Evolutionary conservation across 2,329 filamentous ascomycete genomes (phyloP).

Genomic region (Fusarium floridanum): DNA sequence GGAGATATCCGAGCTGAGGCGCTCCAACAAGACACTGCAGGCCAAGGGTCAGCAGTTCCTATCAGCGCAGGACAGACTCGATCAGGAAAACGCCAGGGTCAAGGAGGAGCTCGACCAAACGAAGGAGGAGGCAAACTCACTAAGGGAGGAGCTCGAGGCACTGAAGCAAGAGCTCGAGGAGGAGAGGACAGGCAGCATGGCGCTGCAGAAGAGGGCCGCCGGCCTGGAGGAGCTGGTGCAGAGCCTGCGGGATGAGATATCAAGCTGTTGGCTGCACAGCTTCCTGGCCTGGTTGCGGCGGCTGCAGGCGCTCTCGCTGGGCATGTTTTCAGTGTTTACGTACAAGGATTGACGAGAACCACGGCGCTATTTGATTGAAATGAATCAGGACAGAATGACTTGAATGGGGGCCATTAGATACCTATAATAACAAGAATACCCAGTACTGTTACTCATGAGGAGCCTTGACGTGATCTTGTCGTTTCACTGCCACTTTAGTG

Average conservation of each 20-base stretch:
- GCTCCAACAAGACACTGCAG: not conserved
- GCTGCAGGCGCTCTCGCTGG: not conserved
- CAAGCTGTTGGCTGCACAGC: not conserved
- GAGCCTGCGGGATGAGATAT: not conserved
- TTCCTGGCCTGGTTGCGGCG: not conserved
- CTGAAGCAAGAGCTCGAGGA: not conserved
- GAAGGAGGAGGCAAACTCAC: not conserved
- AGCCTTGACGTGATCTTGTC: not conserved
- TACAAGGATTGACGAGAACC: slow-evolving; percentile 3
- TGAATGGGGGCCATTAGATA: slow-evolving; percentile 1
- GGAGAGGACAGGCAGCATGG: not conserved
- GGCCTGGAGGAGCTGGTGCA: not conserved
- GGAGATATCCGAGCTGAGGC: not conserved
- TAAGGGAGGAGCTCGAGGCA: not conserved
- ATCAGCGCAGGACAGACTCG: not conserved
- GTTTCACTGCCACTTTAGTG: not conserved
- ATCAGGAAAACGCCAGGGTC: not conserved
- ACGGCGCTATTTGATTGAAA: slow-evolving; percentile 2
- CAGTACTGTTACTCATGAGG: not conserved
- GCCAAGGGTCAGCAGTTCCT: not conserved
- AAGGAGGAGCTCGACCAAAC: not conserved
- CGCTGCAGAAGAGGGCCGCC: not conserved
- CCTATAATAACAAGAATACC: slow-evolving; percentile 2
- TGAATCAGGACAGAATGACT: slow-evolving; percentile 1
- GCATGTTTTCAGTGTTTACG: slow-evolving; percentile 2